Base-by-base conservation (phyloP, 1,284 basidiomycete genomes). In the Moesziomyces antarcticus region DNA sequence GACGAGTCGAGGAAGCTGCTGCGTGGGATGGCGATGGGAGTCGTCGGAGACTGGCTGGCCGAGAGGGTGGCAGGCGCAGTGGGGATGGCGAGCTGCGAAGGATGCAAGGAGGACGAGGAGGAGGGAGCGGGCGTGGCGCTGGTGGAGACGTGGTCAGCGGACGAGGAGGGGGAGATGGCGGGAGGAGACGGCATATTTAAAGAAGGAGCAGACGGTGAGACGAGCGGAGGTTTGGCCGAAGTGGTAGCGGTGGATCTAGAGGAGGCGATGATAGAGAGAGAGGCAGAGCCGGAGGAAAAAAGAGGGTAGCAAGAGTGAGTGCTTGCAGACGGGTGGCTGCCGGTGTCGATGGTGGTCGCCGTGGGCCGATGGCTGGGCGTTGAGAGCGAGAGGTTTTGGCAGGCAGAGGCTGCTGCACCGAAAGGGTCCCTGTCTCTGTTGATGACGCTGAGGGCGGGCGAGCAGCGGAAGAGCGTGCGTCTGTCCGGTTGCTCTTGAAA, bases 1-100 rank as follows among this genome's bases (percentile, higher is more conserved):
- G 40, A 14, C 35, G 30, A 51, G 56, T 51, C 30, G 27, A 42
- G n/a, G 51, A 24, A 43, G 56, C 24, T 25, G n/a, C 20, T 44
- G 21, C 18, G 30, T 3, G 30, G 43, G 30, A 14, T 24, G 46
- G 44, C 46, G 24, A 43, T 59, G n/a, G 59, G 66, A 3, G 66
- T 69, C 24, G 66, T 69, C 20, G 66, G 66, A 22, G 66, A 69
- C n/a, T 48, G 42, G 25, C 43, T 40, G 10, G 50, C 20, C 20
- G n/a, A 24, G 1, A 43, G 24, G 1, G 40, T 20, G 11, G 51
- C 42, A 3, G 62, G 22, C 3, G 35, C 27, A 22, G 46, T 27
- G 41, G 65, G 66, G 51, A 69, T 63, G 33, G 66, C 40, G 20
- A 68, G 51, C 14, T 40, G 35, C 24, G 43, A 51, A 27, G 66